Base-by-base conservation (phyloP, 768 basidiomycete species). In the Leucosporidium creatinivorum region DNA sequence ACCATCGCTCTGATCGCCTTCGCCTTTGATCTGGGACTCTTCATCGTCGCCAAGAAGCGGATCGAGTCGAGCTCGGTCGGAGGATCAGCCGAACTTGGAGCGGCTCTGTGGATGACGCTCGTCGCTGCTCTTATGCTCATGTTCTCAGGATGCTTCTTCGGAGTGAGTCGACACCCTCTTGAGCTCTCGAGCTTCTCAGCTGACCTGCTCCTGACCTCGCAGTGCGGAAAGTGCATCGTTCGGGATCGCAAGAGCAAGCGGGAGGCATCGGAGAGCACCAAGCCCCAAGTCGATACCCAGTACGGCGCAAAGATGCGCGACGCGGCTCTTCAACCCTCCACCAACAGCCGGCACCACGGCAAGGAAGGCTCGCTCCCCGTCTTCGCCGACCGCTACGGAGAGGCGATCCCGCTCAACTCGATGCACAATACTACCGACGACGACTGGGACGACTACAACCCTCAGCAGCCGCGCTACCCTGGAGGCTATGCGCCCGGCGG, bases 1-100 rank as follows among this genome's bases (percentile, higher is more conserved):
- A 79, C 83, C 1, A 79, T 94, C 66, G 83, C 91, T 60, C 81
- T 98, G 67, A 75, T 90, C 54, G 93, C 93, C 7, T 93, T 97
- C 79, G 85, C 94, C 39, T 93, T 97, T 78, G 96, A 99, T 78
- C 79, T 97, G 66, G 88, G 84, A 72, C 80, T 96, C 65, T 98
- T 97, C 80, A 91, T 90, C 81, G 79, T 94, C 64, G 89, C 89
- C 66, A 92, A 87, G 76, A 80, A 88, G 54, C 85, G 93, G 62
- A 88, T 99, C 77, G 88, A 89, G 12, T 50, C 54, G 26, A 55
- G 58, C 31, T 31, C 18, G 10, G 63, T 67, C 1, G 65, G 65
- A 26, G 67, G 67, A 0, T 54, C 17, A 6, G 70, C 70, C 0
- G 2, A 31, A 26, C 55, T 94, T 8, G 94, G 94, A 19, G 87